A percentile compares a stretch with the other conserved stretches of the same genome.
These are phyloP conservation scores for Penicillium oxalicum DNA, from an alignment of 2,329 filamentous ascomycete genomes.

Conservation along the genomic window DNA sequence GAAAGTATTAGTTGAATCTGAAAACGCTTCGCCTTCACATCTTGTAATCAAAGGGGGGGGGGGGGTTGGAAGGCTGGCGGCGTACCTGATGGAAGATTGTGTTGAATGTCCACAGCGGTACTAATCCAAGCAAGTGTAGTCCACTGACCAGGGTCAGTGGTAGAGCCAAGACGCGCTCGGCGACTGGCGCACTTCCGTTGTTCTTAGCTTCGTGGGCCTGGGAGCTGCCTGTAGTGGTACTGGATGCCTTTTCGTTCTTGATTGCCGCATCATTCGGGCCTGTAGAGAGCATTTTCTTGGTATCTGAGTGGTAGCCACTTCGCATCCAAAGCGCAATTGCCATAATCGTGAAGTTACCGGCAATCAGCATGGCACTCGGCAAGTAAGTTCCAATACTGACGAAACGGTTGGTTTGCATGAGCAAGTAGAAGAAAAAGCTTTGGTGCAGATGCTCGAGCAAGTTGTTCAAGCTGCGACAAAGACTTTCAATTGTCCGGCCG, in stretches of 20 bases:
- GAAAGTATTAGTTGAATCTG: too few relatives aligned
- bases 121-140: constrained; percentile 68
- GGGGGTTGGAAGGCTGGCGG: background rate
- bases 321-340: constrained; percentile 90
- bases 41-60: too few relatives aligned
- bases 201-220: constrained; percentile 7
- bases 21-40: too few relatives aligned
- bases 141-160: constrained; percentile 65
- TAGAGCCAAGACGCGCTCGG: constrained; percentile 38
- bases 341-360: constrained; percentile 91
- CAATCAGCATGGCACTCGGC: constrained; percentile 94
- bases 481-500: constrained; percentile 79
- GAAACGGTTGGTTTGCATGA: constrained; percentile 87
- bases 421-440: constrained; percentile 97
- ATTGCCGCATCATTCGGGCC: constrained; percentile 19
- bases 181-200: constrained; percentile 9
- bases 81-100: constrained; percentile 61
- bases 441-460: constrained; percentile 94
- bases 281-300: constrained; percentile 10
- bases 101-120: constrained; percentile 86
- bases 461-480: constrained; percentile 92
- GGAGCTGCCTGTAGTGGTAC: constrained; percentile 8
- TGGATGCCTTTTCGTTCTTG: constrained; percentile 26
- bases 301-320: constrained; percentile 56
- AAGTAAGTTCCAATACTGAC: constrained; percentile 98